Evolutionary conservation across 139 green algal genomes (phyloP), one percentile per base, ranked within the genome.

Genomic region (Chlamydomonas sp.): DNA sequence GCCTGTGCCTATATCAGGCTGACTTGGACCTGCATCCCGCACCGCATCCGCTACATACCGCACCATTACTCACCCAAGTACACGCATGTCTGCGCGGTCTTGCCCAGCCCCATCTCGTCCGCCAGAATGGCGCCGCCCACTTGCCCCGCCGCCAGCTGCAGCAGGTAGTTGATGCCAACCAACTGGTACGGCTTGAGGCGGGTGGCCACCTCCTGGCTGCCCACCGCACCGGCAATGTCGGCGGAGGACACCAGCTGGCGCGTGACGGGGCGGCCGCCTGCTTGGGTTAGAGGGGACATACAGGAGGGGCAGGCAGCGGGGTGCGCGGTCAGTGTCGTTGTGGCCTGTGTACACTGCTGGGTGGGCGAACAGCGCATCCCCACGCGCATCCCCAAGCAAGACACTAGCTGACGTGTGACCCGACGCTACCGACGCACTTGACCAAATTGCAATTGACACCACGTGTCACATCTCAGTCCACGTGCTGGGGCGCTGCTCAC

Each of bases 121-220:
- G 96, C 97, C 79, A 99, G 88, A 79, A 99, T 99, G 79, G 93
- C 93, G n/a, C 92, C 94, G 64, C 92, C 94, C 10, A 89, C 69
- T 79, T 88, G 89, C 1, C 71, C 69, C 60, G 59, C 18, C 71
- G 62, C 63, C 59, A 99, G 94, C 81, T 98, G 92, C 91, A 97
- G 89, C 79, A 99, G 92, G 91, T 98, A 99, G 91, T 99, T 99
- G 78, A 99, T 94, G 71, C 97, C 97, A 3, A 99, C 95, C 59
- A 98, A 80, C 94, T 99, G 96, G 93, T 99, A 99, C 9, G 93
- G 93, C 87, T 99, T 99, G 20, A 99, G 90, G 58, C 88, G 89
- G 3, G 68, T 82, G 2, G 91, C 91, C 14, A 93, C 88, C 63
- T 93, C 90, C 8, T 91, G 92, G 57, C 93, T 63, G 20, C 71